Evolutionary conservation across 495 filamentous ascomycete genomes (phyloP).

Genomic region (Xylaria cubensis): DNA sequence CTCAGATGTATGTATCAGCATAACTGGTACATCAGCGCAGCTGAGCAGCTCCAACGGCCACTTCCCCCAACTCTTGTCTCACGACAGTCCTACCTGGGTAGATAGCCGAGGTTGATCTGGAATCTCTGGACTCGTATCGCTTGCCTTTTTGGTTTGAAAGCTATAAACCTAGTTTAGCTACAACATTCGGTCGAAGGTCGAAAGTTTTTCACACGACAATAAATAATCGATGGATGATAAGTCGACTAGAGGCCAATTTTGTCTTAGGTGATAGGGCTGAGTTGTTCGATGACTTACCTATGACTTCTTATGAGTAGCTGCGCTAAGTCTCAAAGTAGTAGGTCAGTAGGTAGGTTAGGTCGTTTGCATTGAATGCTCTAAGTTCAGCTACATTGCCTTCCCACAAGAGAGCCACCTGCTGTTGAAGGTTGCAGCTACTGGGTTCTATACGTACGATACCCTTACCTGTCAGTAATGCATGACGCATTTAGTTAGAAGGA

Average conservation of each 20-base stretch:
- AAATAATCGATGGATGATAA: background rate
- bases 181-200: background rate
- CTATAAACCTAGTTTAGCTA: background rate
- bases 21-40: background rate
- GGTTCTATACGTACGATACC: background rate
- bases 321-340: slow-evolving; percentile 11
- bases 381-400: no score
- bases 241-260: background rate
- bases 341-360: no score
- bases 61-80: background rate
- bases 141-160: background rate
- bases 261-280: background rate
- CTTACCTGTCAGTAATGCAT: slow-evolving; percentile 1
- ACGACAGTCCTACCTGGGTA: background rate
- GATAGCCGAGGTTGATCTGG: background rate
- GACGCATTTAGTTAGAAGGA: background rate
- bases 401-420: background rate
- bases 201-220: background rate
- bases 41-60: background rate
- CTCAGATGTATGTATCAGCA: background rate
- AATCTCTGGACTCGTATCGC: background rate
- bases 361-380: no score
- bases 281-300: background rate
- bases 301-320: background rate
- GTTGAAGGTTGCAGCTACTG: background rate